Percentiles rank a stretch among this genome's conserved stretches.
phyloP scores from a whole-genome alignment of 495 filamentous ascomycete genomes.

The Beverwykella pulmonaria region DNA sequence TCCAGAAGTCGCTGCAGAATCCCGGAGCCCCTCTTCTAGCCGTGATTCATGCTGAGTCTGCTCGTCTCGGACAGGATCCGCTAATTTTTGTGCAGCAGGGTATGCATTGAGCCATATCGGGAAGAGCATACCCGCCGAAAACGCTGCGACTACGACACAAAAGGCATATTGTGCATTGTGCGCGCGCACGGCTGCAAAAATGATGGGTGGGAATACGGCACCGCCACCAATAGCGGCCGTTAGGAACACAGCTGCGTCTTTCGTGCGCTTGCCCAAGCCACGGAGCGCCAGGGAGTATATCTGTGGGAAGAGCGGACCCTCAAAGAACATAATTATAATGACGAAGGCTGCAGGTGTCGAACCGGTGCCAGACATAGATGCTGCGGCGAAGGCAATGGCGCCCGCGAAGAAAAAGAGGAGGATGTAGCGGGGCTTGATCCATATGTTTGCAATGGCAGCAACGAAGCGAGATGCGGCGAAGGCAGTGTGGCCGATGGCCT shows the following conservation, averaged over 20 bases:
- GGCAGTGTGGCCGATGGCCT: conserved; percentile 60
- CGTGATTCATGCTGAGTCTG: conserved; percentile 16
- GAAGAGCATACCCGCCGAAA: conserved; percentile 59
- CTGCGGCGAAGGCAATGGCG: conserved; percentile 57
- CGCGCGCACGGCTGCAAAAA: conserved; percentile 48
- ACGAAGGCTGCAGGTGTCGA: conserved; percentile 53
- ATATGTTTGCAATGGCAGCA: conserved; percentile 58
- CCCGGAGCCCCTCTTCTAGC: conserved; percentile 13
- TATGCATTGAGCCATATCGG: conserved; percentile 63
- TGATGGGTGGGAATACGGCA: conserved; percentile 58
- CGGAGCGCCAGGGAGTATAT: conserved; percentile 64
- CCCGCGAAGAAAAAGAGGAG: conserved; percentile 60
- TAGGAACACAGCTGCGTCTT: conserved; percentile 57
- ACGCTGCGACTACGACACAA: conserved; percentile 61
- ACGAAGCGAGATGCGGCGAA: conserved; percentile 68
- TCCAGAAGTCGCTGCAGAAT: background rate
- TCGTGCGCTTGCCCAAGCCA: conserved; percentile 63
- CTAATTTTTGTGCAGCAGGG: conserved; percentile 61
- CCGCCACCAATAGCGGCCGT: conserved; percentile 62
- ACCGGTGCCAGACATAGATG: conserved; percentile 59
- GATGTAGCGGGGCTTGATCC: conserved; percentile 64
- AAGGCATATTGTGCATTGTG: conserved; percentile 54
- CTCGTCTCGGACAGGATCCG: conserved; percentile 48
- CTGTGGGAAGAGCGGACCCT: conserved; percentile 61
- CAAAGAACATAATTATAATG: conserved; percentile 62